A percentile compares a stretch with the other conserved stretches of the same genome.
Conservation (phyloP, 805 yeast species). For the Lachancea lanzarotensis region DNA sequence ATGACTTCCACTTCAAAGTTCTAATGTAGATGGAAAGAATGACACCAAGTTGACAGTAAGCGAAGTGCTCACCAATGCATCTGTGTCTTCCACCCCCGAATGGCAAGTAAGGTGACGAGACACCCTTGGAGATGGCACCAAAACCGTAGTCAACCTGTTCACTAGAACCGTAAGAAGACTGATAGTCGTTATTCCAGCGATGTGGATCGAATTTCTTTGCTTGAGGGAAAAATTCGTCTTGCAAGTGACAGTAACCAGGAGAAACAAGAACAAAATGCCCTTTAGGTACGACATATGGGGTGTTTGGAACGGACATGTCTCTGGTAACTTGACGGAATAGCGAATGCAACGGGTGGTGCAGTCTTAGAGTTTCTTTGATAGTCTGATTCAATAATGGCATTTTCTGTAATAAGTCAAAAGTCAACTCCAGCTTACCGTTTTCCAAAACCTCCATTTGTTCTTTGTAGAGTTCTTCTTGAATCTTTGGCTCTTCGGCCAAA, state of each 20-base stretch:
- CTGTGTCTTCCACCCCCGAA: conserved; percentile 99
- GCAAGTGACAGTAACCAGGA: conserved; percentile 85
- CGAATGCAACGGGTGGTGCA: conserved; percentile 96
- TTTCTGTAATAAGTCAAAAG: conserved; percentile 76
- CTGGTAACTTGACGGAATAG: conserved; percentile 85
- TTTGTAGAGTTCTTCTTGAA: conserved; percentile 72
- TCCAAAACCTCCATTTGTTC: conserved; percentile 65
- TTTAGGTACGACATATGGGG: conserved; percentile 73
- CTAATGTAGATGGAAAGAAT: conserved; percentile 68
- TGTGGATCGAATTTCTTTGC: conserved; percentile 71
- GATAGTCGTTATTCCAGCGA: conserved; percentile 64
- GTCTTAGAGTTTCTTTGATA: conserved; percentile 87
- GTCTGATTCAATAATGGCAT: conserved; percentile 77
- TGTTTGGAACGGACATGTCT: conserved; percentile 72
- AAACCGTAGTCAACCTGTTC: conserved; percentile 83
- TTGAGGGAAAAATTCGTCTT: conserved; percentile 71
- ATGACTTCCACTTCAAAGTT: conserved; percentile 69
- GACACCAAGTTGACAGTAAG: conserved; percentile 86
- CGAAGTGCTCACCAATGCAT: conserved; percentile 98
- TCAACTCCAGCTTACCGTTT: conserved; percentile 50
- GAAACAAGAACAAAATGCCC: conserved; percentile 88
- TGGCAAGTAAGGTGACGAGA: conserved; percentile 89
- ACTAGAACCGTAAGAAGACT: conserved; percentile 29
- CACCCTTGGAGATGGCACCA: conserved; percentile 94
- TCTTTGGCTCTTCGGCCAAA: conserved; percentile 76